phyloP scores from a whole-genome alignment of 129 eudicot species.

The Tagetes erecta region DNA sequence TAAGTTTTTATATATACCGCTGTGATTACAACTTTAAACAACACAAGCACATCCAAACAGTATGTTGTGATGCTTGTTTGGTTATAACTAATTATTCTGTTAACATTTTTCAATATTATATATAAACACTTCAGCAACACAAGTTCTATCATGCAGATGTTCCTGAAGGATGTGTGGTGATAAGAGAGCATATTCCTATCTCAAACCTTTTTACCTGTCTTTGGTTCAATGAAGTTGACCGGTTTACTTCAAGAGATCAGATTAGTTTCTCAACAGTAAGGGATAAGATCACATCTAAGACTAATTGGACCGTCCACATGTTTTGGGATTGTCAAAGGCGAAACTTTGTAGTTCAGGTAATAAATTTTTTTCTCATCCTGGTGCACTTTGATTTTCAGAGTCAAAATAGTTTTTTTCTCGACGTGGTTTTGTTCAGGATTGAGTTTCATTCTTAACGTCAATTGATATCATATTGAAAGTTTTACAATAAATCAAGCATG shows the following conservation, averaged over 20 bases:
- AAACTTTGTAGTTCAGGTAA: slow-evolving; percentile 87
- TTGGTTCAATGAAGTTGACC: slow-evolving; percentile 96
- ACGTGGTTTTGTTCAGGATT: background rate
- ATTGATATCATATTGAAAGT: background rate
- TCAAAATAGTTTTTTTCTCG: background rate
- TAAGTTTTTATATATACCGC: background rate
- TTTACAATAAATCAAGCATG: background rate
- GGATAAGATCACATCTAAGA: slow-evolving; percentile 64
- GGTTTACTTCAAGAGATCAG: slow-evolving; percentile 93
- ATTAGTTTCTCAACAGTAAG: slow-evolving; percentile 86
- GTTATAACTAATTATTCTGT: background rate
- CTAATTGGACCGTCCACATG: slow-evolving; percentile 81
- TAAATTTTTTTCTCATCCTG: background rate
- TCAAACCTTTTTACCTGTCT: slow-evolving; percentile 82
- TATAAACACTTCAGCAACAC: background rate
- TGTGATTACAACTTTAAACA: background rate
- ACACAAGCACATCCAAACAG: background rate
- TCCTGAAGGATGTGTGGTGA: slow-evolving; percentile 89
- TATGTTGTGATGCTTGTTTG: background rate
- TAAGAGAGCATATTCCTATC: slow-evolving; percentile 87
- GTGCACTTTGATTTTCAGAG: slow-evolving; percentile 3
- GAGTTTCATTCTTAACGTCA: background rate
- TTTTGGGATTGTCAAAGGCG: slow-evolving; percentile 91
- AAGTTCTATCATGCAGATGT: slow-evolving; percentile 54
- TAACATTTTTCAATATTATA: background rate